Evolutionary conservation across 2,329 filamentous ascomycete species (phyloP).

Genomic region (Setomelanomma holmii): DNA sequence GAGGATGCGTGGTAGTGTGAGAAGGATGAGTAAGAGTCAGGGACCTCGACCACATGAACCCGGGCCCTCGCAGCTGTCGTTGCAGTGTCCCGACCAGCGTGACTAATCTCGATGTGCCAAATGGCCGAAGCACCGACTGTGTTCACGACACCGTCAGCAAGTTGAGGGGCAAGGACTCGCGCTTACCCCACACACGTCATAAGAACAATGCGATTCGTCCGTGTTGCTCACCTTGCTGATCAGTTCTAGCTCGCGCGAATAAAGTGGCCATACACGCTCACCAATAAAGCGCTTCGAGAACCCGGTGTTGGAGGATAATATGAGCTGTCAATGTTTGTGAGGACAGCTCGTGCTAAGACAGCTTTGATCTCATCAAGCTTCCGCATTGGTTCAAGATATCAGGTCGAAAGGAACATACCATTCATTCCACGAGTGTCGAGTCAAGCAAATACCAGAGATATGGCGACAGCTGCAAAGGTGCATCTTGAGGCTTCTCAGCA

Average conservation of each 20-base stretch:
- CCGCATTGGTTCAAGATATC: background rate
- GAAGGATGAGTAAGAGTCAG: background rate
- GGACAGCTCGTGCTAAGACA: background rate
- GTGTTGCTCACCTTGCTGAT: background rate
- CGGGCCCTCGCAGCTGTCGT: background rate
- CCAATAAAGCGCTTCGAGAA: background rate
- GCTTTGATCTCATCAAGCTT: background rate
- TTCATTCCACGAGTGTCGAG: background rate
- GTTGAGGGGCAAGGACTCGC: background rate
- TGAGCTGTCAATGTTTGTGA: background rate
- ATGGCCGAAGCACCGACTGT: background rate
- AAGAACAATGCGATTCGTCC: background rate
- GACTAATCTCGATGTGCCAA: background rate
- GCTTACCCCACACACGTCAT: background rate
- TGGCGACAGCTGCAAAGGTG: slow-evolving; percentile 43
- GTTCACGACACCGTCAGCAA: background rate
- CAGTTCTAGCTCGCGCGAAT: background rate
- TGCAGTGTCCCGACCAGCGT: background rate
- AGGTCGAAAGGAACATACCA: background rate
- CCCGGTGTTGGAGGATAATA: too few relatives aligned
- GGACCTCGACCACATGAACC: background rate
- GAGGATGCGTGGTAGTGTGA: too few relatives aligned
- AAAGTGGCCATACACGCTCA: background rate
- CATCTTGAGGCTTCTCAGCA: slow-evolving; percentile 52
- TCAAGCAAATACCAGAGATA: slow-evolving; percentile 14